These are phyloP conservation scores for Fusarium multiceps DNA, from an alignment of 2,329 filamentous ascomycete genomes.

Conservation along the genomic window DNA sequence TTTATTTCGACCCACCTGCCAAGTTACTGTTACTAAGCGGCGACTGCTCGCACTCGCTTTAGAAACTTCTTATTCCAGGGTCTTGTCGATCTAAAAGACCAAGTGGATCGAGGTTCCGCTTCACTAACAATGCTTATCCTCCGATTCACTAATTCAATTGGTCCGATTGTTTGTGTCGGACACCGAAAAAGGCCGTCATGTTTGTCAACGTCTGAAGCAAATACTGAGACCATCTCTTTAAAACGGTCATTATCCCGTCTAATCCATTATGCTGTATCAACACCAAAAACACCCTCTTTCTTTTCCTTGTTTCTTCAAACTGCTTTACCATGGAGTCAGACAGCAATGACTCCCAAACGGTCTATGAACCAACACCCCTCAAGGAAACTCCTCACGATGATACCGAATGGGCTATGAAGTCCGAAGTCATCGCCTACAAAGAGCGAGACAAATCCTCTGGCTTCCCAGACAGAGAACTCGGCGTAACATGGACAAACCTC, in stretches of 20 bases:
- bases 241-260: background rate
- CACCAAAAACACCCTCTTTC: background rate
- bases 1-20: too few relatives aligned
- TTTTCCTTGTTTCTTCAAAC: background rate
- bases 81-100: constrained; percentile 1
- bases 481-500: constrained; percentile 73
- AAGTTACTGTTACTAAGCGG: constrained; percentile 25
- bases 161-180: constrained; percentile 3
- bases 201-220: background rate
- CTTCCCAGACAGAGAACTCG: constrained; percentile 63
- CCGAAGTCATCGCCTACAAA: constrained; percentile 57
- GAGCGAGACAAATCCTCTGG: constrained; percentile 59
- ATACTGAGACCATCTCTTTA: background rate
- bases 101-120: constrained; percentile 4
- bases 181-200: constrained; percentile 12
- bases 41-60: background rate
- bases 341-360: constrained; percentile 41
- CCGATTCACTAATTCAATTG: constrained; percentile 6
- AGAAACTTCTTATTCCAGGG: background rate
- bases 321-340: constrained; percentile 45
- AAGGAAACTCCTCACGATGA: constrained; percentile 23
- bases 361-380: constrained; percentile 34
- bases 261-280: background rate
- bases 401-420: constrained; percentile 60
- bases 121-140: background rate